These are phyloP conservation scores for Withania somnifera DNA, from an alignment of 305 asterid genomes.

Conservation along the genomic window DNA sequence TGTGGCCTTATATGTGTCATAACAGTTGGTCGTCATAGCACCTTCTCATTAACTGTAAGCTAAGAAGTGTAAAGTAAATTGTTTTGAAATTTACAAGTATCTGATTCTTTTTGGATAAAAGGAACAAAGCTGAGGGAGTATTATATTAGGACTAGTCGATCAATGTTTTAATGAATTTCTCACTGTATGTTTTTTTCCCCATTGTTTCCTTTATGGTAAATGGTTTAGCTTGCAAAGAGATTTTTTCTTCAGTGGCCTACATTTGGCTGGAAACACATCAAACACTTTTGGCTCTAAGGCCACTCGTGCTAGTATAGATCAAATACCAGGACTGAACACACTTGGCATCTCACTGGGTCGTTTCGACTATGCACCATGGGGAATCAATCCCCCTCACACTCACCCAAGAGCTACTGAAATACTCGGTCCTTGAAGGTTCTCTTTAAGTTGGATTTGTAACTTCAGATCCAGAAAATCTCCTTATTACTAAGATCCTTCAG, in stretches of 20 bases:
- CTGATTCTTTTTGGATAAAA: not conserved
- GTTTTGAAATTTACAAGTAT: not conserved
- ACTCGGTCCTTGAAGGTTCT: not conserved
- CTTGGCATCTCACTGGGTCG: conserved; percentile 14
- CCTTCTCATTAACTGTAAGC: not conserved
- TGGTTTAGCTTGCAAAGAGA: not conserved
- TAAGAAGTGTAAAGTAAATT: not conserved
- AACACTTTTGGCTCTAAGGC: not conserved
- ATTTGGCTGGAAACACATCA: conserved; percentile 1
- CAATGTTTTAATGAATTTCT: not conserved
- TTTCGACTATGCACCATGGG: conserved; percentile 5
- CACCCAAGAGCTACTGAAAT: conserved; percentile 7
- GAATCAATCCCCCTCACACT: conserved; percentile 10
- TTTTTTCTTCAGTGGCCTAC: conserved; percentile 1
- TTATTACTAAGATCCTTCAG: not conserved
- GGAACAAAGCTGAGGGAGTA: not conserved
- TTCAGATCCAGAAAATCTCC: conserved; percentile 3
- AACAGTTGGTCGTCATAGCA: not conserved
- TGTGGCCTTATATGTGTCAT: not conserved
- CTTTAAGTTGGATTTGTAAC: not conserved
- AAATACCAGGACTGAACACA: conserved; percentile 15
- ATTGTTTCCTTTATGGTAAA: conserved; percentile 1
- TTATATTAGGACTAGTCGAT: not conserved
- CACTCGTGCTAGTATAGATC: conserved; percentile 2
- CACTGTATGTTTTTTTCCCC: not conserved